Conservation (phyloP, 2,329 filamentous ascomycete species). For the Pseudopithomyces chartarum region DNA sequence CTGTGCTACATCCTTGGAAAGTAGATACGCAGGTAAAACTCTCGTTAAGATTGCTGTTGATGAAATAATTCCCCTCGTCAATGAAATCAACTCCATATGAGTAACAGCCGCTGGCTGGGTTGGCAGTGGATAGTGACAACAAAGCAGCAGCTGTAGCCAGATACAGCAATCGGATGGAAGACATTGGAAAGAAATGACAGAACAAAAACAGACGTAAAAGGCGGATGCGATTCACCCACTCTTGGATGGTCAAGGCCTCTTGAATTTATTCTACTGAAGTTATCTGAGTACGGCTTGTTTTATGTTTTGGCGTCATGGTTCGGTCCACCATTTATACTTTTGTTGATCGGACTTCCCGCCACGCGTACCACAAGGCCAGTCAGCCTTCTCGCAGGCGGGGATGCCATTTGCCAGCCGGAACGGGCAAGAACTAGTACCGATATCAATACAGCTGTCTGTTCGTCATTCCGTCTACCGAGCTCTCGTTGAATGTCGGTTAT, state of each 20-base stretch:
- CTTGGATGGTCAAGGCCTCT: slow-evolving; percentile 9
- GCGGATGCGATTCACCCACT: no score
- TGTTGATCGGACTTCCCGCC: no score
- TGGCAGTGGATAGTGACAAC: slow-evolving; percentile 27
- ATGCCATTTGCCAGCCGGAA: no score
- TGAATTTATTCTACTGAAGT: slow-evolving; percentile 9
- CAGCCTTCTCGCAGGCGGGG: no score
- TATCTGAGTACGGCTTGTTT: no score
- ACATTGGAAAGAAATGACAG: slow-evolving; percentile 22
- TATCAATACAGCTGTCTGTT: background rate
- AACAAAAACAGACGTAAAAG: slow-evolving; percentile 2
- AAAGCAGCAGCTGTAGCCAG: slow-evolving; percentile 29
- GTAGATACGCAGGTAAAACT: slow-evolving; percentile 51
- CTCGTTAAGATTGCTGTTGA: slow-evolving; percentile 49
- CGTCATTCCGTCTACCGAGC: background rate
- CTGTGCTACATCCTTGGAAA: slow-evolving; percentile 50
- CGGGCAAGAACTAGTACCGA: background rate
- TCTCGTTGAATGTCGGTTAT: background rate
- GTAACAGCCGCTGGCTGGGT: slow-evolving; percentile 36
- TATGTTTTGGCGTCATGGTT: no score
- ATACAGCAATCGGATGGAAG: slow-evolving; percentile 28
- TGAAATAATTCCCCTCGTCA: slow-evolving; percentile 51
- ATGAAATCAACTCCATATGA: slow-evolving; percentile 51
- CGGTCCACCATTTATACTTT: no score
- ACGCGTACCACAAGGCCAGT: no score